phyloP scores from a whole-genome alignment of 495 filamentous ascomycete genomes.

The Hypomontagnella monticulosa region DNA sequence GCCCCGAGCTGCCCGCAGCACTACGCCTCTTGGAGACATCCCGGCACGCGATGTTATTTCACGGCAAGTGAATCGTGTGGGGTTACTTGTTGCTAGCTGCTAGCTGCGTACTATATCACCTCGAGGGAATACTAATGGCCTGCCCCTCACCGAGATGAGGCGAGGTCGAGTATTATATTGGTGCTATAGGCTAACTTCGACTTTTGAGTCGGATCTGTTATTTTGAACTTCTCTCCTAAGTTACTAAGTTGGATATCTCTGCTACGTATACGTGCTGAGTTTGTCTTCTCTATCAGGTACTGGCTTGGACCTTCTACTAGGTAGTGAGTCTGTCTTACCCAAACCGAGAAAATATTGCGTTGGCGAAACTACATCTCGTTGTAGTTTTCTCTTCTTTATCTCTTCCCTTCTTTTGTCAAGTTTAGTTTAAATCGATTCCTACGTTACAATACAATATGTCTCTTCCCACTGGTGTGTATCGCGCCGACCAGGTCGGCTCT shows the following conservation, averaged over 20 bases:
- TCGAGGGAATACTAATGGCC: slow-evolving; percentile 26
- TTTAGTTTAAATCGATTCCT: slow-evolving; percentile 12
- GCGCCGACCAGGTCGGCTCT: slow-evolving; percentile 61
- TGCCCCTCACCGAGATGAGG: slow-evolving; percentile 29
- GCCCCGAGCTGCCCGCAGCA: slow-evolving; percentile 31
- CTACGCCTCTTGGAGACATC: slow-evolving; percentile 37
- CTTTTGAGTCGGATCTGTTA: not conserved
- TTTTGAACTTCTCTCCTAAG: not conserved
- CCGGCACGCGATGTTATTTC: slow-evolving; percentile 28
- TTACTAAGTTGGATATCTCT: too few relatives aligned
- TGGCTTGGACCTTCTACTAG: slow-evolving; percentile 14
- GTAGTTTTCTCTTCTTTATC: not conserved
- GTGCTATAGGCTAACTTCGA: slow-evolving; percentile 9
- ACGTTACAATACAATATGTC: slow-evolving; percentile 47
- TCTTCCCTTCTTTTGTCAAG: slow-evolving; percentile 2
- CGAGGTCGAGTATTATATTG: slow-evolving; percentile 6
- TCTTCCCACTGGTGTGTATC: slow-evolving; percentile 59
- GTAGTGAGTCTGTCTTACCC: not conserved
- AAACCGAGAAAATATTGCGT: slow-evolving; percentile 7
- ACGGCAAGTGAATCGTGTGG: slow-evolving; percentile 40
- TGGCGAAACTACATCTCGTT: slow-evolving; percentile 1
- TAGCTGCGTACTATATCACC: slow-evolving; percentile 21
- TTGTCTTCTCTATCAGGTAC: too few relatives aligned
- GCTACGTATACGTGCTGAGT: too few relatives aligned
- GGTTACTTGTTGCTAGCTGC: slow-evolving; percentile 20